A percentile compares a stretch with the other conserved stretches of the same genome.
phyloP scores from a whole-genome alignment of 2,329 filamentous ascomycete genomes.

The Bipolaris gigantea region DNA sequence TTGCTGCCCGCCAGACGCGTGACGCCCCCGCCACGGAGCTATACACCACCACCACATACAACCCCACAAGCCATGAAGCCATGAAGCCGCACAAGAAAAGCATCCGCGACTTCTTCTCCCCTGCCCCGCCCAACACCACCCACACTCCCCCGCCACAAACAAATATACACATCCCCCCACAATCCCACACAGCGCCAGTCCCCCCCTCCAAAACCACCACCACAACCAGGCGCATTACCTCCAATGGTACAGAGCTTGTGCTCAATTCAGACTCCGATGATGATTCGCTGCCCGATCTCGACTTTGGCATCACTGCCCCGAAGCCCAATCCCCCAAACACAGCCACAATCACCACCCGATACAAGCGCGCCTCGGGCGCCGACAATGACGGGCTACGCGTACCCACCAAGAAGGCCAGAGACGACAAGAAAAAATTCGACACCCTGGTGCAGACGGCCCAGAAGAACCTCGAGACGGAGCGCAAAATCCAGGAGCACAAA shows the following conservation, averaged over 20 bases:
- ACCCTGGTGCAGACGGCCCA: constrained; percentile 29
- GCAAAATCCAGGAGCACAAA: constrained; percentile 30
- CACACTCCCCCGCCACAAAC: constrained; percentile 25
- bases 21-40: constrained; percentile 4
- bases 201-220: constrained; percentile 5
- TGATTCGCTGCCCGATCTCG: constrained; percentile 54
- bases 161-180: constrained; percentile 14
- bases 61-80: constrained; percentile 11
- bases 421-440: constrained; percentile 24
- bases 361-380: constrained; percentile 13
- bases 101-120: constrained; percentile 54
- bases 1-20: constrained; percentile 7
- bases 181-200: neutral
- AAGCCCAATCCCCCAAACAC: constrained; percentile 15
- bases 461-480: constrained; percentile 29
- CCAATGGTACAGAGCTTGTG: constrained; percentile 54
- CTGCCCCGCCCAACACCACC: constrained; percentile 32
- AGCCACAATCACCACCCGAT: constrained; percentile 11
- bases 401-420: constrained; percentile 21
- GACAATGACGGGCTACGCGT: constrained; percentile 26
- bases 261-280: constrained; percentile 73
- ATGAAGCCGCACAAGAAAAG: constrained; percentile 34
- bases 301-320: constrained; percentile 36
- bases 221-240: constrained; percentile 56
- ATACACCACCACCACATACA: too few relatives aligned